Evolutionary conservation across 768 basidiomycete species (phyloP), one percentile per base, ranked within the genome.

Genomic region (Roridomyces roridus): DNA sequence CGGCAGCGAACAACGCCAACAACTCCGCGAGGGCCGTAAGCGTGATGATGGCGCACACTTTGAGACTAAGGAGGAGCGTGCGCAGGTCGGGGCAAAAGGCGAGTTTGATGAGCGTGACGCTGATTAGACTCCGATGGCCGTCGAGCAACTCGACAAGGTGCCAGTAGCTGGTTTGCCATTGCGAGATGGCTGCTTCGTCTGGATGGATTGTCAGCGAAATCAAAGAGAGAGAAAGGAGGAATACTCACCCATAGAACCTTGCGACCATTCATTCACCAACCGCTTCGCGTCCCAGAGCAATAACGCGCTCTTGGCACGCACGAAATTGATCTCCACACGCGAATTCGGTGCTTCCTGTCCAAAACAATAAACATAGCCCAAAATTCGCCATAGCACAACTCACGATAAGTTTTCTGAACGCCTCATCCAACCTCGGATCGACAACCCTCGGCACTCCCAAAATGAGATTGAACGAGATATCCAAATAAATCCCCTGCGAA

Each of bases 1-100:
- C 46, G 37, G 4, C 12, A 12, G 46, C 61, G 63, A 46, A 62
- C 43, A 76, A 72, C 29, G 78, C 72, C 73, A 76, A 29, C 11
- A 60, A 43, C 28, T 11, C 43, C 11, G 52, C 17, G 35, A 55
- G 29, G 1, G 35, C 58, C 8, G 58, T 54, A 7, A 45, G 52
- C 18, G 28, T n/a, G 23, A 54, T 20, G 17, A 60, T n/a, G 2
- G 26, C 18, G 29, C 49, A 47, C 21, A 60, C 47, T 25, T 50
- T 60, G 26, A 60, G 43, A n/a, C 29, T 46, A 23, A 60, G 46
- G 8, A 12, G 20, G n/a, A 51, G 34, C 15, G n/a, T 18, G 6
- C 14, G 28, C 6, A 50, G 48, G 1, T 9, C 28, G 3, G 58
- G 58, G 36, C 41, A 55, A 29, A 60, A 55, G 10, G 52, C 47